These are phyloP conservation scores for Chlorella ohadii DNA, from an alignment of 139 green algal species.

Conservation along the genomic window DNA sequence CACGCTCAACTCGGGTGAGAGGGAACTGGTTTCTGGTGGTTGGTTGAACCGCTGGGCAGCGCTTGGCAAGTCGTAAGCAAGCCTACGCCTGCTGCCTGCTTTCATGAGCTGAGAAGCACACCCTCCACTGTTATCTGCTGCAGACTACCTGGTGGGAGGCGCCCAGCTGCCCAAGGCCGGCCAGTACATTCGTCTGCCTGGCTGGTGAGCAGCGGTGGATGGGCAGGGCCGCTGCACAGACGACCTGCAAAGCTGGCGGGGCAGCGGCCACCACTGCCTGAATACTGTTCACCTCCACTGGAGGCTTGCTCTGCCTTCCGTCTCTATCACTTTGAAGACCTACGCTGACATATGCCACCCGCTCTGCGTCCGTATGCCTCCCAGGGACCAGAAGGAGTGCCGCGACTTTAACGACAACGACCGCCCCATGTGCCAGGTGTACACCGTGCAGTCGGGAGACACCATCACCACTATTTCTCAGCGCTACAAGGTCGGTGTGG, in stretches of 20 bases:
- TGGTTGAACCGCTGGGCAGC: background rate
- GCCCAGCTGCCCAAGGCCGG: background rate
- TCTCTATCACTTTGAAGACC: no score
- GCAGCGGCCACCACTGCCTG: no score
- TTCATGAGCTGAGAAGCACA: no score
- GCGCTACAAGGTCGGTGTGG: conserved; percentile 23
- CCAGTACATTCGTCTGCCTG: conserved; percentile 21
- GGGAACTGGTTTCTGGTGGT: no score
- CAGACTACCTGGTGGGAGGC: conserved; percentile 20
- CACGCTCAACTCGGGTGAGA: conserved; percentile 37
- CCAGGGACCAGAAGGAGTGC: conserved; percentile 25
- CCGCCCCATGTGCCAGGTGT: conserved; percentile 30
- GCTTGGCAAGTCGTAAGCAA: background rate
- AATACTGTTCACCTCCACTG: no score
- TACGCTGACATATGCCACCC: no score
- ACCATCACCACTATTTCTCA: conserved; percentile 32
- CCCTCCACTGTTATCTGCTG: background rate
- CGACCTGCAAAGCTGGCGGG: no score
- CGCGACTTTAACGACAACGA: conserved; percentile 39
- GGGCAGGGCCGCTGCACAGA: no score
- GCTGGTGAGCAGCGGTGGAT: background rate
- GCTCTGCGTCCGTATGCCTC: no score
- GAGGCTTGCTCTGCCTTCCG: no score
- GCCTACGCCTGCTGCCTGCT: background rate
- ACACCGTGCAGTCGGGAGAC: conserved; percentile 38